Base-by-base conservation (phyloP, 306 rosid species). In the Ziziphus jujuba region DNA sequence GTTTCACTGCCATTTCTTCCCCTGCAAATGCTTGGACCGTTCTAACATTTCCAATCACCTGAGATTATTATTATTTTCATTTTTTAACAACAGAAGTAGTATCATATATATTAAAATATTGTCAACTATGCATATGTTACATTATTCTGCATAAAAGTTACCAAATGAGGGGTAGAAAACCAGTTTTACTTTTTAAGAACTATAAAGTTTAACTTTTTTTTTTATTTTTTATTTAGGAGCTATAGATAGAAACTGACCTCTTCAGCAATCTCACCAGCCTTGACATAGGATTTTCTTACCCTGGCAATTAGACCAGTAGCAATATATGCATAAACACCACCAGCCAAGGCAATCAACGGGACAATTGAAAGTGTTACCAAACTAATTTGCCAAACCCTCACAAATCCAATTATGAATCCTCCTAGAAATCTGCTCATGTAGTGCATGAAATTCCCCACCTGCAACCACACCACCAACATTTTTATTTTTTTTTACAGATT, bases 21-120 rank as follows among this genome's bases (percentile, higher is more conserved):
- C 96, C 98, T 2, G 95, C 88, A 88, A 93, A 93, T 73, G 98
- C 98, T 77, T 93, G 98, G 0, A 93, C 98, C 28, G 90, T 93
- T 70, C 98, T 84, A 44, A 93, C 96, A 74, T 93, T 93, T 21
- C 96, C 98, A 38, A 92, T 84, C 36, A 92, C 91, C 98, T 92
- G 80, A 72, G 21, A 11, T 28, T n/a, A n/a, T n/a, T n/a, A 50
- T 34, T 9, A 19, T 43, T 19, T 19, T 3, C 45, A 14, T 1
- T 28, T 24, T n/a, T n/a, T n/a, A 11, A 38, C 38, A 67, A 22
- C 4, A 31, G n/a, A 33, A 33, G 20, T 34, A 21, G 13, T 14
- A 44, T 56, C 17, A 28, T 35, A 25, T 5, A 51, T 33, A 1
- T 31, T 19, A 5, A 28, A 7, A 6, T 3, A 55, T 22, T 10